Base-by-base conservation (phyloP, 1,139 yeast genomes). In the Pneumocystis canis region DNA sequence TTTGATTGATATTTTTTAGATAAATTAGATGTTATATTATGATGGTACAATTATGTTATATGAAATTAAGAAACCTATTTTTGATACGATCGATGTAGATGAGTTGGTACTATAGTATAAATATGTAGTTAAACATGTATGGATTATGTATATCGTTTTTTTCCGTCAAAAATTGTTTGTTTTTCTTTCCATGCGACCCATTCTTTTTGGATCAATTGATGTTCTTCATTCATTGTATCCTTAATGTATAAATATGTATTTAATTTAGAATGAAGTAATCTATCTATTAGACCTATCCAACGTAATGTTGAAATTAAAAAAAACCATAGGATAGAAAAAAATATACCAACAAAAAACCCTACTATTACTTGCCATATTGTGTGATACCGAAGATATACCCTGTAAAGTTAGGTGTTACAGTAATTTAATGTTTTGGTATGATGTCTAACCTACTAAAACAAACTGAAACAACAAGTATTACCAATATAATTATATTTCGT, bases 371-470 rank as follows among this genome's bases (percentile, higher is more conserved):
- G 98, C 57, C 76, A 77, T 35, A 76, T 65, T 31, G 88, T 80
- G 73, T 92, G 98, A 72, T 92, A 92, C 65, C 80, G 78, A 65
- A 92, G 76, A 73, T 89, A 85, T 25, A 87, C 85, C 63, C 98
- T 77, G 25, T 25, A 47, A 25, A 63, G 20, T n/a, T 59, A n/a
- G 14, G 18, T 18, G 60, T n/a, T 39, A 20, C 56, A 11, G 61
- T 20, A 18, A 9, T 18, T 35, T 6, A 25, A n/a, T 60, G 30
- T 28, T 16, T 57, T 25, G 11, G 20, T n/a, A n/a, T n/a, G n/a
- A 30, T 9, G 5, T 18, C 33, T 14, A 39, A 58, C 53, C 54
- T 47, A 58, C 62, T 62, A 0, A 61, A 39, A 47, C 54, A 16
- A 66, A 64, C 30, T 73, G 64, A 2, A 1, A 58, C 30, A 20